Evolutionary conservation across 805 yeast genomes (phyloP), one percentile per base, ranked within the genome.

Genomic region (Myxozyma nipponensis): DNA sequence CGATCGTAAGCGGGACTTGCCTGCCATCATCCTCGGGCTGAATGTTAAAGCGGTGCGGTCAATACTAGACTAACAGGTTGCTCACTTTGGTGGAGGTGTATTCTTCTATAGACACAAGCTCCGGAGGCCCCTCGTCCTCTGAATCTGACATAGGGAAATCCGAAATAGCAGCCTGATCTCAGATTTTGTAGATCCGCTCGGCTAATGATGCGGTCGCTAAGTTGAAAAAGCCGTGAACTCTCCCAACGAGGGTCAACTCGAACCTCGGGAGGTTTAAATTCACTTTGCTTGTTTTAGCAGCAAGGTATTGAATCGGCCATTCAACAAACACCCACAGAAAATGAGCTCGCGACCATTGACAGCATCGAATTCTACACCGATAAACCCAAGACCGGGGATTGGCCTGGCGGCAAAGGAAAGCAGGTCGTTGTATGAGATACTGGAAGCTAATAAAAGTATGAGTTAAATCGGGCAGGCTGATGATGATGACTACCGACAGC

Each of bases 1-100:
- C 81, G 15, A 93, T 87, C 0, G 97, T 88, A 17, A 93, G 81
- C 1, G 98, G 98, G 3, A 90, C 90, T 64, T 80, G 82, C 24
- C 65, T 63, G 2, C 52, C 39, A 30, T 13, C 7, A 10, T 44
- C n/a, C n/a, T n/a, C n/a, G n/a, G n/a, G n/a, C n/a, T n/a, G n/a
- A n/a, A n/a, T n/a, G n/a, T n/a, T n/a, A n/a, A n/a, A n/a, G n/a
- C n/a, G n/a, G n/a, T n/a, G n/a, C n/a, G n/a, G n/a, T n/a, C n/a
- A n/a, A n/a, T n/a, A n/a, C n/a, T n/a, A n/a, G n/a, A n/a, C n/a
- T n/a, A n/a, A n/a, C n/a, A n/a, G n/a, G n/a, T n/a, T n/a, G n/a
- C 5, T 19, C 7, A 25, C 5, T 18, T 39, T 4, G 21, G 39
- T 37, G 7, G 42, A 40, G 3, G 46, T 9, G 21, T 35, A 28